Conservation (phyloP, 805 yeast species). For the Candida manassasensis region DNA sequence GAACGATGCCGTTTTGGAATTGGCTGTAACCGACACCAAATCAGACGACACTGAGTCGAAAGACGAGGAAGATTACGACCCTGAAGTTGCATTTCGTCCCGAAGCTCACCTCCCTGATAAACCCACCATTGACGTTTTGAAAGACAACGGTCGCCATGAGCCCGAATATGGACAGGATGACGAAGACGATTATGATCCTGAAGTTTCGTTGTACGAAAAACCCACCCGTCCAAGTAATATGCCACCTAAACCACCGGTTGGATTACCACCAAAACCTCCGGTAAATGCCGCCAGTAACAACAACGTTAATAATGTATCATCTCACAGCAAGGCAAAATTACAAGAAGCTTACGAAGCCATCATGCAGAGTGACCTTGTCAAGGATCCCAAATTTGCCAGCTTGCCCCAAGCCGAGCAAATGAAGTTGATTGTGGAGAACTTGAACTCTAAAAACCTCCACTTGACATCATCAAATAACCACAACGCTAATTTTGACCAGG, state of each 20-base stretch:
- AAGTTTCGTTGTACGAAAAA: conserved; percentile 11
- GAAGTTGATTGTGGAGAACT: conserved; percentile 28
- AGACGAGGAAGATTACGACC: conserved; percentile 10
- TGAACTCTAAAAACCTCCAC: conserved; percentile 33
- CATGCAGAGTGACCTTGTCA: conserved; percentile 30
- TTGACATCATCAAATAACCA: conserved; percentile 12
- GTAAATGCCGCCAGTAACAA: conserved; percentile 11
- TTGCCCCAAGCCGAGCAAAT: conserved; percentile 32
- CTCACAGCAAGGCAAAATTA: conserved; percentile 16
- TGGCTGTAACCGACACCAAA: conserved; percentile 1
- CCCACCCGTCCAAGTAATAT: conserved; percentile 1
- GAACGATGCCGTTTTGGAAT: conserved; percentile 1
- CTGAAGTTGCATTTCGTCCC: conserved; percentile 4
- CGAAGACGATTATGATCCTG: conserved; percentile 29
- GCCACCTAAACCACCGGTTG: conserved; percentile 11
- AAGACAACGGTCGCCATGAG: conserved; percentile 6
- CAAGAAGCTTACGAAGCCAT: conserved; percentile 34
- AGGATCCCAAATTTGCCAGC: conserved; percentile 32
- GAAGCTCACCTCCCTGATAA: not conserved
- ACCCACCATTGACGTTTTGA: conserved; percentile 3
- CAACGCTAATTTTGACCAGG: conserved; percentile 37
- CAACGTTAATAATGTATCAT: conserved; percentile 2
- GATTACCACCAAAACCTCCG: conserved; percentile 28
- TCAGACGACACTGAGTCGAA: conserved; percentile 6
- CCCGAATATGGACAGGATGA: conserved; percentile 18